phyloP scores from a whole-genome alignment of 2,329 filamentous ascomycete species.

The Monosporascus sp. region DNA sequence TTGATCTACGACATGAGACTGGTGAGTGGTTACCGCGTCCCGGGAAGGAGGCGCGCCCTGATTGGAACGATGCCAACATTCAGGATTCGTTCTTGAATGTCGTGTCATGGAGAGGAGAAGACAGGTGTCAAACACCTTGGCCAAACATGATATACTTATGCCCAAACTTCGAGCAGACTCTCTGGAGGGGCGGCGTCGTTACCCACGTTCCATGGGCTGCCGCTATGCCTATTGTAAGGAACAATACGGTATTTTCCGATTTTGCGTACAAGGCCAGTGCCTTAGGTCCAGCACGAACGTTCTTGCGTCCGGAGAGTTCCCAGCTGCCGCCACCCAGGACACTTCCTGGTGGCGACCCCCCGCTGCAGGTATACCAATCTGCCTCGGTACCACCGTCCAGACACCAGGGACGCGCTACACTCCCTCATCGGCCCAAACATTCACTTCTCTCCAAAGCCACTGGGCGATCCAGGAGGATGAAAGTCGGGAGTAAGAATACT shows the following conservation, averaged over 20 bases:
- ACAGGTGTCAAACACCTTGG: neutral
- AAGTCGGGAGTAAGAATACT: no score
- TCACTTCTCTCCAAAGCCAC: no score
- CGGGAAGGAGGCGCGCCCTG: neutral
- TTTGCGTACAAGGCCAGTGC: neutral
- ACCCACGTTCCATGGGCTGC: neutral
- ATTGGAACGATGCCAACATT: neutral
- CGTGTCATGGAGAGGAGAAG: neutral
- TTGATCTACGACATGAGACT: neutral
- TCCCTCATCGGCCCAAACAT: no score
- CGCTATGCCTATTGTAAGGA: neutral
- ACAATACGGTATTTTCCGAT: neutral
- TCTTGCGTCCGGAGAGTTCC: neutral
- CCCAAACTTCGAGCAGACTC: neutral
- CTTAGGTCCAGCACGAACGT: neutral
- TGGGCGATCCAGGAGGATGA: no score
- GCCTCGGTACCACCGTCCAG: no score
- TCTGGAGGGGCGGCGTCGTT: neutral
- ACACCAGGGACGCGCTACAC: no score
- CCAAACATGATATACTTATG: neutral
- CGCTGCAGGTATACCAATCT: no score
- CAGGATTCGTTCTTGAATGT: neutral
- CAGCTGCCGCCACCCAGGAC: no score
- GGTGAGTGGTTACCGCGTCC: neutral
- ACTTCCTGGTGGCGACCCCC: no score